These are phyloP conservation scores for Tremella fuciformis DNA, from an alignment of 768 basidiomycete species.

Conservation along the genomic window DNA sequence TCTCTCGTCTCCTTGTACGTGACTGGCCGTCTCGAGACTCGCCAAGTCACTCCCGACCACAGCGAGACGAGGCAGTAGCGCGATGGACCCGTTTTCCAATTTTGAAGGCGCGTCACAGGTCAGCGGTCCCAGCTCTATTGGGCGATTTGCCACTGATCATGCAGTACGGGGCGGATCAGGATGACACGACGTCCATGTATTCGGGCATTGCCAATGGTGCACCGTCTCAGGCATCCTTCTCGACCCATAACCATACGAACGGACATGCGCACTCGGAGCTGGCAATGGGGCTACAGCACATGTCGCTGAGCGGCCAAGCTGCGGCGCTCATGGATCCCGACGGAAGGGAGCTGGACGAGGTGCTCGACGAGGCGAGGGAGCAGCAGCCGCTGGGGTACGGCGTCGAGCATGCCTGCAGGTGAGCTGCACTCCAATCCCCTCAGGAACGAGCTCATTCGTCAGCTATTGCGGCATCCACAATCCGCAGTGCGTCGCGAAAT, in stretches of 20 bases:
- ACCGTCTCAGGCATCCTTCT: constrained; percentile 6
- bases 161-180: constrained; percentile 45
- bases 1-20: too few relatives aligned
- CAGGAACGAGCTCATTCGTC: constrained; percentile 13
- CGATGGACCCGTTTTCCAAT: constrained; percentile 49
- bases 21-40: too few relatives aligned
- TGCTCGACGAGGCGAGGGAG: constrained; percentile 26
- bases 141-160: background rate
- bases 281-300: background rate
- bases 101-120: constrained; percentile 54
- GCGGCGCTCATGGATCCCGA: constrained; percentile 1
- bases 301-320: background rate
- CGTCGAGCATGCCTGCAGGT: constrained; percentile 85
- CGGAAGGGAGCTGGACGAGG: constrained; percentile 32
- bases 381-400: constrained; percentile 25
- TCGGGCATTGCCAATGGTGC: constrained; percentile 31
- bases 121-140: background rate
- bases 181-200: constrained; percentile 44
- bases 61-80: background rate
- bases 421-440: constrained; percentile 12
- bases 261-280: constrained; percentile 6
- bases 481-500: constrained; percentile 91
- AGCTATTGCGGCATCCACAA: constrained; percentile 99
- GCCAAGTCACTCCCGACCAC: too few relatives aligned
- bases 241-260: constrained; percentile 1